These are phyloP conservation scores for Cryptosporidium sp. DNA, from an alignment of 169 alveolate genomes.

Conservation along the genomic window DNA sequence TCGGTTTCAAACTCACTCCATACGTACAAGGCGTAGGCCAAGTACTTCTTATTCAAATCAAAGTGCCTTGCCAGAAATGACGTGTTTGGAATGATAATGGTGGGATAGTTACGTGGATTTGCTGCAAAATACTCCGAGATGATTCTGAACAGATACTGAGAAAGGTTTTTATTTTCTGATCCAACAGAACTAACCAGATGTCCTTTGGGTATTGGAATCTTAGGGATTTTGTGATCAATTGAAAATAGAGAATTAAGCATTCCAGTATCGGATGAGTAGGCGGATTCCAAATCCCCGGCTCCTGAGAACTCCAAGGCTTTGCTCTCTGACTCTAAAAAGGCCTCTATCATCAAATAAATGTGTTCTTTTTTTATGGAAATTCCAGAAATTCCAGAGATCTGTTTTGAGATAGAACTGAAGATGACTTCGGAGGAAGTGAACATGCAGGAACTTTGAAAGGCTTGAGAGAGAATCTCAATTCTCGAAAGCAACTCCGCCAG, in stretches of 20 bases:
- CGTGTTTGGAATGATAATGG: slow-evolving; percentile 45
- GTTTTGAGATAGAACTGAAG: background rate
- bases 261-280: slow-evolving; percentile 13
- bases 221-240: slow-evolving; percentile 1
- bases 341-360: background rate
- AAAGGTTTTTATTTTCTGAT: background rate
- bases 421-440: background rate
- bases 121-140: slow-evolving; percentile 71
- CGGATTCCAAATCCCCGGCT: background rate
- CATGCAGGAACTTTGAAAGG: background rate
- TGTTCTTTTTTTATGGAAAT: background rate
- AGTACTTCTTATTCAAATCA: background rate
- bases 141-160: slow-evolving; percentile 59
- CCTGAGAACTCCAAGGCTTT: slow-evolving; percentile 35
- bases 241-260: slow-evolving; percentile 25
- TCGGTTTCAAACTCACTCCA: slow-evolving; percentile 45
- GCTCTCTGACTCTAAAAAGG: slow-evolving; percentile 22
- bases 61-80: slow-evolving; percentile 9
- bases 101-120: slow-evolving; percentile 48
- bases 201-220: slow-evolving; percentile 25
- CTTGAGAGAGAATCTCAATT: slow-evolving; percentile 6
- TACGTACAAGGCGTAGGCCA: slow-evolving; percentile 6
- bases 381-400: background rate
- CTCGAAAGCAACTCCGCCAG: slow-evolving; percentile 23
- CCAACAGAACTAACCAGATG: background rate